A percentile compares a stretch with the other conserved stretches of the same genome.
Conservation (phyloP, 2,329 filamentous ascomycete genomes). For the Ascochyta koolunga region DNA sequence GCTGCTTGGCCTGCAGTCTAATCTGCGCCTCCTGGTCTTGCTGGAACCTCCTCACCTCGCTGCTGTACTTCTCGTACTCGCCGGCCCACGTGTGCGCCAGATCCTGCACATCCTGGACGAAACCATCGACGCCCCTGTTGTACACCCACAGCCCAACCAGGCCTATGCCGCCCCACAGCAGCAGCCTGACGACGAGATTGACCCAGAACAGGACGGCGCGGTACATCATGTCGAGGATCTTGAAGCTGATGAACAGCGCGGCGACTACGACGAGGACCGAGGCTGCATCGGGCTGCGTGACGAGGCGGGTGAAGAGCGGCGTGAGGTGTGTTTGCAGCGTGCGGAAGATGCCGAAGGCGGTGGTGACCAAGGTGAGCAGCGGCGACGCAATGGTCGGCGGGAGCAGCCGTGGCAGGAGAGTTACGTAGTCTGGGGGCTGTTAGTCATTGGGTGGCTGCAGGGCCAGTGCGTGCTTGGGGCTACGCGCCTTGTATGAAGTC, state of each 20-base stretch:
- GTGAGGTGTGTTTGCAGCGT: slow-evolving; percentile 38
- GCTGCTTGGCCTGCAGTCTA: slow-evolving; percentile 27
- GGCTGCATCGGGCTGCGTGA: slow-evolving; percentile 53
- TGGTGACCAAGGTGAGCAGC: slow-evolving; percentile 37
- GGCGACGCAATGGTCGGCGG: slow-evolving; percentile 40
- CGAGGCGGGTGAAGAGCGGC: slow-evolving; percentile 36
- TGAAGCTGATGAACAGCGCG: slow-evolving; percentile 67
- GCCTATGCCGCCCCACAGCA: slow-evolving; percentile 68
- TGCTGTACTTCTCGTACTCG: slow-evolving; percentile 47
- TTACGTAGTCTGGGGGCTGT: slow-evolving; percentile 40
- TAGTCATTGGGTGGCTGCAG: slow-evolving; percentile 6
- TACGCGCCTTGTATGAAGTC: slow-evolving; percentile 38
- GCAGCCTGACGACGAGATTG: slow-evolving; percentile 65
- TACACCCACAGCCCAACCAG: slow-evolving; percentile 63
- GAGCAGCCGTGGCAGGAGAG: slow-evolving; percentile 39
- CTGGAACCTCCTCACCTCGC: slow-evolving; percentile 36
- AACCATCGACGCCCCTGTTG: slow-evolving; percentile 67
- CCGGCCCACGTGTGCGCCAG: slow-evolving; percentile 46
- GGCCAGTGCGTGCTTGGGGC: background rate
- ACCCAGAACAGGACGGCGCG: slow-evolving; percentile 80
- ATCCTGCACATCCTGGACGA: slow-evolving; percentile 62
- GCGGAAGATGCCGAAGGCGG: slow-evolving; percentile 34
- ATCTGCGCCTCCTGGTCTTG: slow-evolving; percentile 35
- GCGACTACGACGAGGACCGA: slow-evolving; percentile 63
- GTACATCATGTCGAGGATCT: slow-evolving; percentile 71